Percentiles rank a stretch among this genome's conserved stretches.
These are phyloP conservation scores for Rosa chinensis DNA, from an alignment of 306 rosid species.

Conservation along the genomic window DNA sequence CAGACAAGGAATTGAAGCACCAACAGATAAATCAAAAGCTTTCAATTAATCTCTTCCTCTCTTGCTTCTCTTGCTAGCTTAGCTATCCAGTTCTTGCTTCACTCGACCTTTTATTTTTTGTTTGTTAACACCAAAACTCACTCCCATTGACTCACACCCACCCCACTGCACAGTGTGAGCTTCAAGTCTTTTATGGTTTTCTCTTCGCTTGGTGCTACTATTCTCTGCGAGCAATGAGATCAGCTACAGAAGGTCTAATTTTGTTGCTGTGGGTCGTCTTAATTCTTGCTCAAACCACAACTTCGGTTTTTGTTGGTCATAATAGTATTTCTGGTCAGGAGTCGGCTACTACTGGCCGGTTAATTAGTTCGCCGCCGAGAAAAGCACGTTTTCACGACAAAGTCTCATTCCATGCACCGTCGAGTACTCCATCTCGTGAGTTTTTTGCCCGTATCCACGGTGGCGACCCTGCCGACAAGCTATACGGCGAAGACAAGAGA, in stretches of 20 bases:
- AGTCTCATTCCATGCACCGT: slow-evolving; percentile 45
- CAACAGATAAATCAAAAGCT: slow-evolving; percentile 13
- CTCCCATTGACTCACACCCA: neutral
- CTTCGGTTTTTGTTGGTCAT: slow-evolving; percentile 19
- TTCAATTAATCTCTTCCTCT: neutral
- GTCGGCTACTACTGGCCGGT: slow-evolving; percentile 13
- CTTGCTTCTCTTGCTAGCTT: neutral
- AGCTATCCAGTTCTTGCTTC: neutral
- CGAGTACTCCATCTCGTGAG: slow-evolving; percentile 18
- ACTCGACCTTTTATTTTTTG: neutral
- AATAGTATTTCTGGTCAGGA: neutral
- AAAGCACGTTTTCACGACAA: slow-evolving; percentile 31
- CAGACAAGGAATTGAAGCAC: slow-evolving; percentile 53
- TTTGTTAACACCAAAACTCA: too few relatives aligned
- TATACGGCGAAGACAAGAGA: slow-evolving; percentile 64
- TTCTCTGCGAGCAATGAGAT: slow-evolving; percentile 47
- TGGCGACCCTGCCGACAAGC: slow-evolving; percentile 16
- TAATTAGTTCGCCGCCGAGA: slow-evolving; percentile 21
- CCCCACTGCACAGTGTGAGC: slow-evolving; percentile 10
- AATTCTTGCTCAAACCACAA: slow-evolving; percentile 44
- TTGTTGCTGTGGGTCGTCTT: slow-evolving; percentile 63
- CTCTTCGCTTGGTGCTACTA: slow-evolving; percentile 18
- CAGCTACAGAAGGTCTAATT: slow-evolving; percentile 39
- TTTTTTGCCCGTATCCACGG: slow-evolving; percentile 13
- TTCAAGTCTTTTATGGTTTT: slow-evolving; percentile 34